A percentile compares a stretch with the other conserved stretches of the same genome.
phyloP scores from a whole-genome alignment of 768 basidiomycete species.

The Candolleomyces aberdarensis region DNA sequence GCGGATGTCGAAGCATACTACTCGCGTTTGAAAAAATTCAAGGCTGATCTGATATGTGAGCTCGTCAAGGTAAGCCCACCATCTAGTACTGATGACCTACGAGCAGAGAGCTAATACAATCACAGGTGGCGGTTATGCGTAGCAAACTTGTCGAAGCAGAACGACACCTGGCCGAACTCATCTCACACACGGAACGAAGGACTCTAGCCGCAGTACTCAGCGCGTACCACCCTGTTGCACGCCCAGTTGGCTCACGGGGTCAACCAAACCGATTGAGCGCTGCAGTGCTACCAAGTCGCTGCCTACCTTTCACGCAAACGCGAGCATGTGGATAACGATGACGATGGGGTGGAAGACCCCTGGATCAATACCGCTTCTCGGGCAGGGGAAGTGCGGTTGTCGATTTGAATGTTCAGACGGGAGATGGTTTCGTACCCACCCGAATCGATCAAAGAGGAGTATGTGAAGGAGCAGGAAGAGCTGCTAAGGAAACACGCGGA shows the following conservation, averaged over 20 bases:
- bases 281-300: constrained; percentile 62
- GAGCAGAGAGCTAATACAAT: not conserved
- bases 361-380: constrained; percentile 32
- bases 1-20: constrained; percentile 49
- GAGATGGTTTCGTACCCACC: not conserved
- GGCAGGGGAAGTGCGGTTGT: constrained; percentile 32
- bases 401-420: constrained; percentile 22
- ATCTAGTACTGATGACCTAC: not conserved
- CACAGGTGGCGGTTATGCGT: constrained; percentile 61
- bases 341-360: constrained; percentile 26
- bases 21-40: constrained; percentile 52
- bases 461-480: constrained; percentile 13
- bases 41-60: constrained; percentile 71
- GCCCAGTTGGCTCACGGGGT: constrained; percentile 74
- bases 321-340: not conserved
- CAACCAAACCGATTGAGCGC: constrained; percentile 49
- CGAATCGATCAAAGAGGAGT: not conserved
- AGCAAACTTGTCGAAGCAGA: constrained; percentile 67
- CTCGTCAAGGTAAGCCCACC: constrained; percentile 52
- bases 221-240: constrained; percentile 64
- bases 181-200: constrained; percentile 57
- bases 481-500: constrained; percentile 30
- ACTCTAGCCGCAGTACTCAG: constrained; percentile 55
- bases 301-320: constrained; percentile 37
- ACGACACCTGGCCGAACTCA: constrained; percentile 32